phyloP scores from a whole-genome alignment of 108 stramenopile genomes.

The Cyclotella atomus region DNA sequence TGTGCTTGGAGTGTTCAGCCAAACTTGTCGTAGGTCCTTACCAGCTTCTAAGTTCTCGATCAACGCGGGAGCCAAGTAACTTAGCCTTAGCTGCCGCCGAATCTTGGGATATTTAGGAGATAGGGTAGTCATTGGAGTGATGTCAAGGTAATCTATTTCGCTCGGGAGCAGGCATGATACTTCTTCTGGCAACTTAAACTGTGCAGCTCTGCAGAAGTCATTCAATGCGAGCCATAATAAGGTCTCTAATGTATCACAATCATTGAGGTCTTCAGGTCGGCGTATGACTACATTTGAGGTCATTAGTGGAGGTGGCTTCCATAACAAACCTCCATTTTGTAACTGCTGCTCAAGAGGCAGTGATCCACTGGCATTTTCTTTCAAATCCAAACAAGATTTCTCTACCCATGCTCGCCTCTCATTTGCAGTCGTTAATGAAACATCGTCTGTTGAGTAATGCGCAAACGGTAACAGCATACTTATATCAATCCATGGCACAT shows the following conservation, averaged over 20 bases:
- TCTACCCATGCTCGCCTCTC: background rate
- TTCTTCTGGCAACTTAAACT: slow-evolving; percentile 49
- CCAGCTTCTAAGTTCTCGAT: slow-evolving; percentile 44
- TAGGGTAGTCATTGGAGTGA: slow-evolving; percentile 10
- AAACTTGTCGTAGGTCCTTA: slow-evolving; percentile 59
- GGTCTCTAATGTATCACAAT: slow-evolving; percentile 62
- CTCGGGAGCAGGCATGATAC: slow-evolving; percentile 58
- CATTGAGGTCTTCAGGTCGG: slow-evolving; percentile 11
- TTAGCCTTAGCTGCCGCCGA: slow-evolving; percentile 67
- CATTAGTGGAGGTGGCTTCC: slow-evolving; percentile 30
- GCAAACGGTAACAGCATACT: slow-evolving; percentile 64
- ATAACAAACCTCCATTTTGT: slow-evolving; percentile 46
- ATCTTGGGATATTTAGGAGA: slow-evolving; percentile 60
- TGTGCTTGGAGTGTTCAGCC: slow-evolving; percentile 62
- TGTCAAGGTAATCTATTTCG: slow-evolving; percentile 46
- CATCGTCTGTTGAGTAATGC: slow-evolving; percentile 50
- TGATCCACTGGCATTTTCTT: slow-evolving; percentile 10
- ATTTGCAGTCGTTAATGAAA: slow-evolving; percentile 32
- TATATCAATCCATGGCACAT: slow-evolving; percentile 60
- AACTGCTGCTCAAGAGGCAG: slow-evolving; percentile 59
- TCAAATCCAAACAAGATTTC: background rate
- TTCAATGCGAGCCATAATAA: slow-evolving; percentile 69
- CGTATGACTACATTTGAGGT: slow-evolving; percentile 11
- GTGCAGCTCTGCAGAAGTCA: slow-evolving; percentile 49
- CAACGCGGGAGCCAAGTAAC: slow-evolving; percentile 63